Evolutionary conservation across 192 early-diverging fungal genomes (phyloP), one percentile per base, ranked within the genome.

Genomic region (Coemansia sp.): DNA sequence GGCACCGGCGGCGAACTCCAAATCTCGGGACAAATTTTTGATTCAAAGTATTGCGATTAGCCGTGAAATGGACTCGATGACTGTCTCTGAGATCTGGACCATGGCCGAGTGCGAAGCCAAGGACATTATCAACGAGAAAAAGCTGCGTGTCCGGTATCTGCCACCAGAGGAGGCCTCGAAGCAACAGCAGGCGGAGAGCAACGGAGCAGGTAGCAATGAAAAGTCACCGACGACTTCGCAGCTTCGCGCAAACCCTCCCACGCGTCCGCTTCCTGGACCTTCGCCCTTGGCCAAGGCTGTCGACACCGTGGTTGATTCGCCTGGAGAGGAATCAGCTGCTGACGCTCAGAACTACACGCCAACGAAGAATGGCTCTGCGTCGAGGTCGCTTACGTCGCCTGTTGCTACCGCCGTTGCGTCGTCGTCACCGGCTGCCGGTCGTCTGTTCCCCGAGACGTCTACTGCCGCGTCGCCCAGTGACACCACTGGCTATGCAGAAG

Each of bases 1-100:
- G 60, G 94, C 96, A 31, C 89, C 89, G 17, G 84, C 91, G 20
- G 66, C 77, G 1, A 91, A 91, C 61, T 88, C 80, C 66, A 94
- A 91, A 67, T 93, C 93, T 85, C 93, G 93, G 67, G 97, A 99
- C 87, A 99, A 99, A 83, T 99, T 99, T 67, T 77, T 97, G 54
- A 87, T 99, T 25, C 93, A 95, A 75, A 91, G 87, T 67, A 88
- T 97, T 61, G 83, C 86, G 69, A 87, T 96, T 17, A 85, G 89
- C 18, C 78, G 80, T 25, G 89, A 93, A 49, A 78, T 89, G 61
- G 84, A 90, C 58, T 76, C 75, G 2, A 73, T 93, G 66, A 76
- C 84, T 22, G 68, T 86, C 30, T 67, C 83, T n/a, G 92, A 94
- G 52, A 63, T 90, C 83, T 92, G 89, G 91, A 66, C 85, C 31